These are phyloP conservation scores for Aristolochia fimbriata DNA, from an alignment of 164 flowering plant genomes.

Conservation along the genomic window DNA sequence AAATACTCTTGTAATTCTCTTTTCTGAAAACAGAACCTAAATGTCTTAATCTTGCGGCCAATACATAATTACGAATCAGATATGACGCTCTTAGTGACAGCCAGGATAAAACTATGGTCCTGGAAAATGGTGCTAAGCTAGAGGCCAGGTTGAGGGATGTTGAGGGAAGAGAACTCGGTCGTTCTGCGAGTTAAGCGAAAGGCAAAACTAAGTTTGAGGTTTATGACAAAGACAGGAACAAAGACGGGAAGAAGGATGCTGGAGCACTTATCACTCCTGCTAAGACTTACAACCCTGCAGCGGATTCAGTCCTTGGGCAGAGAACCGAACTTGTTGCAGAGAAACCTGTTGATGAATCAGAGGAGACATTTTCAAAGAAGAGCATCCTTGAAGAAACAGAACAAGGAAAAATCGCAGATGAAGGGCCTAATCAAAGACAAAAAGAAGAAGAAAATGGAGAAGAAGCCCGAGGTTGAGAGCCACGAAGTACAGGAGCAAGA, in stretches of 20 bases:
- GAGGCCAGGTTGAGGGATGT: conserved; percentile 68
- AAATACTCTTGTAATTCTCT: no score
- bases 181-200: conserved; percentile 76
- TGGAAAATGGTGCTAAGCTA: not conserved
- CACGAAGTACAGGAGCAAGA: conserved; percentile 10
- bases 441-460: conserved; percentile 30
- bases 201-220: conserved; percentile 86
- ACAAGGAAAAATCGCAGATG: conserved; percentile 7
- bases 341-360: conserved; percentile 5
- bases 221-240: conserved; percentile 77
- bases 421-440: conserved; percentile 32
- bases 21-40: no score
- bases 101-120: no score
- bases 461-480: not conserved
- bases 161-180: conserved; percentile 78
- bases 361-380: conserved; percentile 16
- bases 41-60: conserved; percentile 96
- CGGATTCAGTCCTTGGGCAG: conserved; percentile 46
- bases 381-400: conserved; percentile 19
- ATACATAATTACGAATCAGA: conserved; percentile 77
- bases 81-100: conserved; percentile 89
- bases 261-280: conserved; percentile 74
- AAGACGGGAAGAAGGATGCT: conserved; percentile 57
- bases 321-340: conserved; percentile 5
- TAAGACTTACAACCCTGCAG: conserved; percentile 36